These are phyloP conservation scores for Peronospora destructor DNA, from an alignment of 352 stramenopile genomes.

Conservation along the genomic window DNA sequence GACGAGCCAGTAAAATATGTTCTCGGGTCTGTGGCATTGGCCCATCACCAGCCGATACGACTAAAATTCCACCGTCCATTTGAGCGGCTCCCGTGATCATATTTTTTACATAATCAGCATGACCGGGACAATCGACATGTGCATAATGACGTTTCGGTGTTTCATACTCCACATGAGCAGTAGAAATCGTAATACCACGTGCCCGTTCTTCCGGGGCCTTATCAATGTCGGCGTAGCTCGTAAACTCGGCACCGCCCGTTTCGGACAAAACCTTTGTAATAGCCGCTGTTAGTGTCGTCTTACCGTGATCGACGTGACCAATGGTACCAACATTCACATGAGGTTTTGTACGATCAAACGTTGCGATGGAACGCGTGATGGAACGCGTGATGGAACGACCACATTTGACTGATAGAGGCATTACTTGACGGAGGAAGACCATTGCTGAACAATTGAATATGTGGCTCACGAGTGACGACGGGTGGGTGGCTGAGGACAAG, in stretches of 20 bases:
- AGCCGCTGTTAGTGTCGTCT: slow-evolving; percentile 94
- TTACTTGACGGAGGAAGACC: background rate
- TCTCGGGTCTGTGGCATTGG: slow-evolving; percentile 90
- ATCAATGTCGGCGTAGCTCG: slow-evolving; percentile 93
- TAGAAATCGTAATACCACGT: slow-evolving; percentile 31
- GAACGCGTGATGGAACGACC: too few relatives aligned
- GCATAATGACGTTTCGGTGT: slow-evolving; percentile 40
- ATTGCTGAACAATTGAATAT: background rate
- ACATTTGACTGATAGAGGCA: slow-evolving; percentile 2
- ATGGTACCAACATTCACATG: slow-evolving; percentile 98
- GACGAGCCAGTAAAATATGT: slow-evolving; percentile 93
- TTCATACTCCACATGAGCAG: slow-evolving; percentile 28
- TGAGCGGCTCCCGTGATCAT: slow-evolving; percentile 97
- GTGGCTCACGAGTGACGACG: background rate
- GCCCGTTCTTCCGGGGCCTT: slow-evolving; percentile 84
- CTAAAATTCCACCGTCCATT: slow-evolving; percentile 91
- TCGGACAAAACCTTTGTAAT: slow-evolving; percentile 90
- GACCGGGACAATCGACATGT: slow-evolving; percentile 95
- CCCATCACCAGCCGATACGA: slow-evolving; percentile 82
- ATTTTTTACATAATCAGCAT: slow-evolving; percentile 88
- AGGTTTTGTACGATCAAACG: slow-evolving; percentile 89
- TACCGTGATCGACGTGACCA: slow-evolving; percentile 96
- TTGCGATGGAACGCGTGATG: slow-evolving; percentile 31
- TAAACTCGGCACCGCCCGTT: slow-evolving; percentile 70
- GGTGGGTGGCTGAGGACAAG: slow-evolving; percentile 7